Evolutionary conservation across 805 yeast species (phyloP), one percentile per base, ranked within the genome.

Genomic region (Ascoidea tarda): DNA sequence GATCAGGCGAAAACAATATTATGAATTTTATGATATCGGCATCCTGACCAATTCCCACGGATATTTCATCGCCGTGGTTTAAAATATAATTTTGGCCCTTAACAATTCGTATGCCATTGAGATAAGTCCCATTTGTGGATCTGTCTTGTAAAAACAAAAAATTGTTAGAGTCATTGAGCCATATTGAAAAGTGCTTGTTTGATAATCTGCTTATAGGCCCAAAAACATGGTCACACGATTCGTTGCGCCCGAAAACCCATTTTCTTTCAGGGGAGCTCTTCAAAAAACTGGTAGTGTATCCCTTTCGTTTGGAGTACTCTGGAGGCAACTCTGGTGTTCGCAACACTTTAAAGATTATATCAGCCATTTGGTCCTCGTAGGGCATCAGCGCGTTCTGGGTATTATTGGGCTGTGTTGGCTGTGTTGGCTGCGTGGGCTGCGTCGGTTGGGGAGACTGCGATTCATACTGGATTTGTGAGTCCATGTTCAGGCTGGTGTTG

Each of bases 101-200:
- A 31, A 82, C 87, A 16, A 91, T 66, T 51, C 87, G 73, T 46
- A 74, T 74, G 38, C 82, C 82, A 69, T 91, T 93, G 49, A 91
- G 68, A 72, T 79, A 84, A 0, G 99, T 93, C 6, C 99, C 99
- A 68, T 93, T 93, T 1, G 98, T 91, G 1, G 96, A 85, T 2
- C 74, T 66, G 65, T 90, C 97, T 63, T 65, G 68, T 14, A 73
- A 59, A 21, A 21, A 21, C 51, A 73, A 52, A 4, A 78, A 71
- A 52, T 73, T 75, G 57, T 76, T 78, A 50, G 74, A 74, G 48
- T 74, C 70, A 48, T 81, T 82, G 58, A 82, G 72, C 84, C 89
- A 80, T 5, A 90, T 69, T 63, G 75, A 73, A 70, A 79, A 79
- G 68, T 90, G 98, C 52, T 73, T 70, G 60, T 85, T 87, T 51